phyloP scores from a whole-genome alignment of 2,329 filamentous ascomycete genomes.

The Coleophoma cylindrospora region DNA sequence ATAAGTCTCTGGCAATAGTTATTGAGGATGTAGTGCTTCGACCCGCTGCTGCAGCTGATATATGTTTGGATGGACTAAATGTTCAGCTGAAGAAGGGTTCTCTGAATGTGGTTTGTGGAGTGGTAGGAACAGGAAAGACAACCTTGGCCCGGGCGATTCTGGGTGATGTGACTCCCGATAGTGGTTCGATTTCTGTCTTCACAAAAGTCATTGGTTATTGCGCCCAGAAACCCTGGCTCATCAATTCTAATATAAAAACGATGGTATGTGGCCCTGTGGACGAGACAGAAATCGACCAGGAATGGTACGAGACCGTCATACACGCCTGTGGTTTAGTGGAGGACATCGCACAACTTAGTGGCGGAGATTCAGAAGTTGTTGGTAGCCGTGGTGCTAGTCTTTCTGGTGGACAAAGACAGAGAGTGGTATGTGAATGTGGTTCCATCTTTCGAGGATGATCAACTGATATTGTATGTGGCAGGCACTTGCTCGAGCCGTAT shows the following conservation, averaged over 20 bases:
- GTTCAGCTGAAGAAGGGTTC: slow-evolving; percentile 7
- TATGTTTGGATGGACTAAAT: slow-evolving; percentile 3
- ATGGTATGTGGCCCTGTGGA: slow-evolving; percentile 28
- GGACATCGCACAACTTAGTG: slow-evolving; percentile 14
- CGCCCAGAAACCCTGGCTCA: slow-evolving; percentile 37
- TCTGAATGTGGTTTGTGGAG: slow-evolving; percentile 16
- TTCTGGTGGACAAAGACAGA: slow-evolving; percentile 18
- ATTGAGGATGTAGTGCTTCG: slow-evolving; percentile 4
- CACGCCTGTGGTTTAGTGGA: slow-evolving; percentile 13
- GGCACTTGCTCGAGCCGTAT: slow-evolving; percentile 14
- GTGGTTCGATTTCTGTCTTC: slow-evolving; percentile 8
- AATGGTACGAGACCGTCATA: slow-evolving; percentile 14
- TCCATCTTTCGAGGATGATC: background rate
- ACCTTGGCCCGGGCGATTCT: slow-evolving; percentile 17
- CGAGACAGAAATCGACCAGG: slow-evolving; percentile 7
- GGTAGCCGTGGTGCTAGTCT: slow-evolving; percentile 25
- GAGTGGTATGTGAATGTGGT: slow-evolving; percentile 7
- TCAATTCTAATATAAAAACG: slow-evolving; percentile 31
- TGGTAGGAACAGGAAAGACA: slow-evolving; percentile 26
- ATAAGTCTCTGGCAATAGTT: slow-evolving; percentile 2
- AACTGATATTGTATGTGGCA: background rate
- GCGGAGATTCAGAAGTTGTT: slow-evolving; percentile 17
- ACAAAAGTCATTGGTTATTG: slow-evolving; percentile 30
- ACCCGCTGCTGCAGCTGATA: slow-evolving; percentile 3
- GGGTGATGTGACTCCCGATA: slow-evolving; percentile 8